A percentile compares a stretch with the other conserved stretches of the same genome.
Conservation (phyloP, 2,329 filamentous ascomycete species). For the Trichophyton schoenleinii region DNA sequence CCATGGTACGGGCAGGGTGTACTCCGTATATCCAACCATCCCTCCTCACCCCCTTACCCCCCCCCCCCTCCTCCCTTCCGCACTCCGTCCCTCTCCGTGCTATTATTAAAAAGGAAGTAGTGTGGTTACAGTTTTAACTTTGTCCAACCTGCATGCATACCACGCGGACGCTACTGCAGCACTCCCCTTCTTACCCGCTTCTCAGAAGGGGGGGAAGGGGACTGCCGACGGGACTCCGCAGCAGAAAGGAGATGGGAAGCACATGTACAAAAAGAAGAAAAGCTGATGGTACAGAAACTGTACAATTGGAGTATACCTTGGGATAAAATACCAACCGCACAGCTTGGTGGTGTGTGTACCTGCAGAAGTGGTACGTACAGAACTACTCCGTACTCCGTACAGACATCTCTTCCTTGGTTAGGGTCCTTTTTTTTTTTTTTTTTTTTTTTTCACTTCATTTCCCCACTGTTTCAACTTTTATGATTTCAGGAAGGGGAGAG, state of each 20-base stretch:
- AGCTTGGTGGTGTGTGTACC: background rate
- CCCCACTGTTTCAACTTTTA: constrained; percentile 2
- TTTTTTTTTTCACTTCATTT: background rate
- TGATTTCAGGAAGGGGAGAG: background rate
- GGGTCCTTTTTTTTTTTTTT: background rate
- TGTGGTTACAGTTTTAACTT: constrained; percentile 5
- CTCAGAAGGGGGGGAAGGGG: background rate
- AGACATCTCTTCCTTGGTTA: background rate
- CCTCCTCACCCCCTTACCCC: background rate
- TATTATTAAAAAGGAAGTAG: background rate
- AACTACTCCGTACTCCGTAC: too few species aligned
- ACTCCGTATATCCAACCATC: background rate
- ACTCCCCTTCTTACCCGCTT: constrained; percentile 2
- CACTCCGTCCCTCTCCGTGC: background rate
- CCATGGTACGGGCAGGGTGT: background rate
- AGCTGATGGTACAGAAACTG: background rate
- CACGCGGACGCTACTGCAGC: constrained; percentile 4
- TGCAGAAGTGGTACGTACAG: background rate
- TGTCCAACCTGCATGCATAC: constrained; percentile 3
- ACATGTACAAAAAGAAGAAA: background rate
- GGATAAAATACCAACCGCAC: background rate
- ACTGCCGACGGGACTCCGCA: background rate
- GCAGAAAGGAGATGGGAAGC: background rate
- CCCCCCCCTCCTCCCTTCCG: background rate
- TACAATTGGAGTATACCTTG: background rate